Evolutionary conservation across 768 basidiomycete genomes (phyloP).

Genomic region (Boletus sensibilis): DNA sequence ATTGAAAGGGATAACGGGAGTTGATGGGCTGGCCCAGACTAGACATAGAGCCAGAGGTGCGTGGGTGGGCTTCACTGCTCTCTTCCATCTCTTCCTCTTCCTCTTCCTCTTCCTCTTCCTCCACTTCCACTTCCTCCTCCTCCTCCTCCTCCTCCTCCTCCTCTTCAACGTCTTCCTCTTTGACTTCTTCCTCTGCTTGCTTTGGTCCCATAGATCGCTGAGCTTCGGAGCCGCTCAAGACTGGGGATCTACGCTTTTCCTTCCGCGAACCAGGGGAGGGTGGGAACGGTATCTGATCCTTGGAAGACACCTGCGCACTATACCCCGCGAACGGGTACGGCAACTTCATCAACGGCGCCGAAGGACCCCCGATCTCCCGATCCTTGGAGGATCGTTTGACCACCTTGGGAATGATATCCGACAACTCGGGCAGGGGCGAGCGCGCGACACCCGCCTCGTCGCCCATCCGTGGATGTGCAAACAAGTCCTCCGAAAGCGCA

Average conservation of each 20-base stretch:
- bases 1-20: constrained; percentile 69
- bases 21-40: constrained; percentile 76
- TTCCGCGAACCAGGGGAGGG: constrained; percentile 51
- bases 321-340: constrained; percentile 73
- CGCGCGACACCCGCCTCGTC: constrained; percentile 27
- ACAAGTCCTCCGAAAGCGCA: constrained; percentile 63
- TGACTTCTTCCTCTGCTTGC: constrained; percentile 24
- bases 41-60: constrained; percentile 81
- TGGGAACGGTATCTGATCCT: constrained; percentile 75
- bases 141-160: constrained; percentile 29
- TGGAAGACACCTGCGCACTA: constrained; percentile 59
- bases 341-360: constrained; percentile 47
- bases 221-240: constrained; percentile 29
- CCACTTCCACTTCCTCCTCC: constrained; percentile 28
- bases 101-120: constrained; percentile 45
- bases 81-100: constrained; percentile 36
- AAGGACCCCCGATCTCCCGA: constrained; percentile 38
- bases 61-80: constrained; percentile 54
- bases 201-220: constrained; percentile 31
- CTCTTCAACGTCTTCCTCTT: constrained; percentile 17
- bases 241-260: constrained; percentile 34
- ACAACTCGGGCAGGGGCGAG: constrained; percentile 32
- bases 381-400: constrained; percentile 50
- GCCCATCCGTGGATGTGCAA: constrained; percentile 45
- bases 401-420: constrained; percentile 45